Evolutionary conservation across 192 early-diverging fungal genomes (phyloP), one percentile per base, ranked within the genome.

Genomic region (Kappamyces sp.): DNA sequence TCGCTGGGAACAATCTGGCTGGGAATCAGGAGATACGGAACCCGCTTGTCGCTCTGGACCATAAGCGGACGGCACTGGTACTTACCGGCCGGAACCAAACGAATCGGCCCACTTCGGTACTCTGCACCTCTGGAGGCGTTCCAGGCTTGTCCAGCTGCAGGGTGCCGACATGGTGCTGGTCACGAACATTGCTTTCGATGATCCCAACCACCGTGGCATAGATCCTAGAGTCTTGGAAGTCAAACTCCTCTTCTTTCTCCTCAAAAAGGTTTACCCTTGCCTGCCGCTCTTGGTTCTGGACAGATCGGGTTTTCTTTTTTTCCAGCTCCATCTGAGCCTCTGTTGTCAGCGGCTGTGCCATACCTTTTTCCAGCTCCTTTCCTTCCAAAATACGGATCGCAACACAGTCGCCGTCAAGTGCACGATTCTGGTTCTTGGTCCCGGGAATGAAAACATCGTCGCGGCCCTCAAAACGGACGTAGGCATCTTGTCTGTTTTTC

Each of bases 361-460:
- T 73, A 59, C 81, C 83, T 7, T 74, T 68, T 45, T 71, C 57
- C 65, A 83, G 70, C 51, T 89, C 87, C 22, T 79, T 76, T 0
- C 83, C 83, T 57, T 84, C 79, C 36, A 93, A 67, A 33, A 91
- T 51, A 54, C 80, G 66, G 2, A 93, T 71, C n/a, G 83, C 83
- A 14, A 93, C 91, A 2, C 84, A 70, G 64, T 93, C 91, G 2
- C 88, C 90, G 51, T 93, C 89, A 2, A 93, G 64, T 3, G 90
- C 87, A 40, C 91, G 77, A 67, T 93, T 93, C n/a, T 88, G 81
- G 54, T 78, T 74, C 37, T 76, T 77, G 37, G 79, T 79, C 11
- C 88, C 88, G 47, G 75, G 83, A 9, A 93, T 86, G 57, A 83
- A 88, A 14, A 93, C 80, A 64, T 93, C 91, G 5, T 63, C 58